Base-by-base conservation (phyloP, 2,329 filamentous ascomycete species). In the Sporothrix variecibatus region DNA sequence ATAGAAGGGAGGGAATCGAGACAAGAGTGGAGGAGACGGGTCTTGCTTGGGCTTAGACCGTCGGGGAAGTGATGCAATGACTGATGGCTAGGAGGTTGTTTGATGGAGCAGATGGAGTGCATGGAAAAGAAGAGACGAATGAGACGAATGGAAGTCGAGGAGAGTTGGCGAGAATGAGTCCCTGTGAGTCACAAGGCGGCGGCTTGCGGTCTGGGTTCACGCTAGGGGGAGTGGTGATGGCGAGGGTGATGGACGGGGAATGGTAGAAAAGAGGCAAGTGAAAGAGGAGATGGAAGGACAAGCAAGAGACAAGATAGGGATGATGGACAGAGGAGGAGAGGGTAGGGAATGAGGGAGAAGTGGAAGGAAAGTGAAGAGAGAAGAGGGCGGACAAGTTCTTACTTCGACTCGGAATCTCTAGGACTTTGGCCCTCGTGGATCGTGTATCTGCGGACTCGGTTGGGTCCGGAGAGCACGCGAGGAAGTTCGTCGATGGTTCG, bases 231-330 rank as follows among this genome's bases (percentile, higher is more conserved):
- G 40, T 12, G 17, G 46, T 53, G 51, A 51, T 26, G 40, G 60
- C 28, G 31, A 40, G 53, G 72, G 72, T 74, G 74, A 74, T 72
- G 73, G 71, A 73, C 62, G 75, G 71, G 69, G 70, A 71, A 72
- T 53, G 77, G 71, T 78, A 74, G 53, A 15, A 15, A 31, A 23
- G 26, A 49, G 53, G 60, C 53, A 58, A 28, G 23, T 23, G 53
- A 62, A 34, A 62, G 12, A 17, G 51, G 40, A 31, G 65, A 51
- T 34, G 20, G 43, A n/a, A 67, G 23, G 40, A 15, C 46, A 49
- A 51, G 46, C 46, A 49, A 51, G 15, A 51, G 34, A 31, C 64
- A 68, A 26, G 40, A 67, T 28, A 46, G 43, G 38, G 38, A 40
- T n/a, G 34, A 68, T 28, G 34, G 53, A 46, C 5, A 34, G 53